Conservation (phyloP, 108 stramenopile genomes). For the Pseudonitzschia multiseries region DNA sequence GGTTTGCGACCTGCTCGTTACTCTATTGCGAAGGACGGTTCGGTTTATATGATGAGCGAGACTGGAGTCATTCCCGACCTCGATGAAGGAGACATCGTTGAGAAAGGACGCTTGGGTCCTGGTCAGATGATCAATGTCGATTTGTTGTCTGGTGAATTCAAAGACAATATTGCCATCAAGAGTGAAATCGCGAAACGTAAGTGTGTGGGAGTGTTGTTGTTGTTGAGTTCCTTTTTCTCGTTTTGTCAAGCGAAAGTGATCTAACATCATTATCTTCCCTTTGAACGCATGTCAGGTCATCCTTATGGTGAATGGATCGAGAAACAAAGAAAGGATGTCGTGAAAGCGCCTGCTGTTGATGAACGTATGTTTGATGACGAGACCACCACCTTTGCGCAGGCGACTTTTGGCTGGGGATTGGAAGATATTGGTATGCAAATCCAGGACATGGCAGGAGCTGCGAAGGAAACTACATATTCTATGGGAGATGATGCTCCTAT, state of each 20-base stretch:
- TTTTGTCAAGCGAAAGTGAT: neutral
- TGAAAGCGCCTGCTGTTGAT: slow-evolving; percentile 42
- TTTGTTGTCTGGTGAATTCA: slow-evolving; percentile 81
- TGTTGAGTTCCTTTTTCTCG: neutral
- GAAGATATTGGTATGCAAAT: slow-evolving; percentile 98
- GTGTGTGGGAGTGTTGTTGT: slow-evolving; percentile 8
- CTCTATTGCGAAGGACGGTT: slow-evolving; percentile 89
- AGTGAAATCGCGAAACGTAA: slow-evolving; percentile 87
- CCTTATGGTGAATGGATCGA: slow-evolving; percentile 89
- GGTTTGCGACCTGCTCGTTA: slow-evolving; percentile 93
- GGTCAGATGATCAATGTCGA: slow-evolving; percentile 98
- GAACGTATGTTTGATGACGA: slow-evolving; percentile 78
- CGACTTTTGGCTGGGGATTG: slow-evolving; percentile 90
- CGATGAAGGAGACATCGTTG: slow-evolving; percentile 79
- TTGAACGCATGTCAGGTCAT: slow-evolving; percentile 37
- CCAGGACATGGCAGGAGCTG: slow-evolving; percentile 90
- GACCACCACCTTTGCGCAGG: slow-evolving; percentile 81
- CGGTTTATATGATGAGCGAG: slow-evolving; percentile 96
- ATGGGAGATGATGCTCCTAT: slow-evolving; percentile 99
- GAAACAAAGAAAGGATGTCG: slow-evolving; percentile 71
- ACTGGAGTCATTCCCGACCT: slow-evolving; percentile 90
- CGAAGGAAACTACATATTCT: slow-evolving; percentile 94
- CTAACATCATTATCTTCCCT: neutral
- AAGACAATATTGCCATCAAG: slow-evolving; percentile 94
- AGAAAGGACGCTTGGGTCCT: slow-evolving; percentile 94